Conservation (phyloP, 2,329 filamentous ascomycete species). For the Ophiostoma australiae region DNA sequence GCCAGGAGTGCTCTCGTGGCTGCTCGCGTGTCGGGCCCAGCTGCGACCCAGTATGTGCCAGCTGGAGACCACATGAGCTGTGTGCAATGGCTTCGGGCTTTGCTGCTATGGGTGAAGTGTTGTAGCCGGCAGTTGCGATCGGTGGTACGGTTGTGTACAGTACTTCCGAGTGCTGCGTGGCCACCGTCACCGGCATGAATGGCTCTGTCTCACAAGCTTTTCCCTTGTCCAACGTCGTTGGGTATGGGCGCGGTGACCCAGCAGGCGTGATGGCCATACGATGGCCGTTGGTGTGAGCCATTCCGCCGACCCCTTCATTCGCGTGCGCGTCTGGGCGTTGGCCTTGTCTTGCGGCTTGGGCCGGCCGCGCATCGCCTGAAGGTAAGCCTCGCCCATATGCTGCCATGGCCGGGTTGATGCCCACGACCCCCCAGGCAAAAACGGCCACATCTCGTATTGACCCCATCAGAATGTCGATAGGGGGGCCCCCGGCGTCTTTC, state of each 20-base stretch:
- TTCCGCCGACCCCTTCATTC: background rate
- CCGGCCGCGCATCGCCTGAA: conserved; percentile 43
- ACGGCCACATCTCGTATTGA: conserved; percentile 79
- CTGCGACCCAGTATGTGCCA: background rate
- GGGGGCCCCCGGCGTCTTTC: conserved; percentile 49
- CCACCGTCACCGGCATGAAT: background rate
- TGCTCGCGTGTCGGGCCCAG: background rate
- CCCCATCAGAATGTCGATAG: conserved; percentile 63
- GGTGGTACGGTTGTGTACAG: background rate
- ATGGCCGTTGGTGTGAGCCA: background rate
- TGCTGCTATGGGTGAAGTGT: background rate
- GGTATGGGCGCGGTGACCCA: background rate
- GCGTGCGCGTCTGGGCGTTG: background rate
- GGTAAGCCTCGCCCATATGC: conserved; percentile 59
- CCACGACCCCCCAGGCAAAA: conserved; percentile 78
- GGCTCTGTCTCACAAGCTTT: background rate
- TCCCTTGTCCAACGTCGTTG: background rate
- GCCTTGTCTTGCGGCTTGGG: background rate
- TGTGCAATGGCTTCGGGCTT: background rate
- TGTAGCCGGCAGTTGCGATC: background rate
- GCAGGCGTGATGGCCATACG: background rate
- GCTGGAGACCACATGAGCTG: background rate
- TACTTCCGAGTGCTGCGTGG: background rate
- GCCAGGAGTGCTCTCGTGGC: background rate
- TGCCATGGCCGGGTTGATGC: conserved; percentile 71